Conservation (phyloP, 805 yeast genomes). For the Danielozyma ontarioensis region DNA sequence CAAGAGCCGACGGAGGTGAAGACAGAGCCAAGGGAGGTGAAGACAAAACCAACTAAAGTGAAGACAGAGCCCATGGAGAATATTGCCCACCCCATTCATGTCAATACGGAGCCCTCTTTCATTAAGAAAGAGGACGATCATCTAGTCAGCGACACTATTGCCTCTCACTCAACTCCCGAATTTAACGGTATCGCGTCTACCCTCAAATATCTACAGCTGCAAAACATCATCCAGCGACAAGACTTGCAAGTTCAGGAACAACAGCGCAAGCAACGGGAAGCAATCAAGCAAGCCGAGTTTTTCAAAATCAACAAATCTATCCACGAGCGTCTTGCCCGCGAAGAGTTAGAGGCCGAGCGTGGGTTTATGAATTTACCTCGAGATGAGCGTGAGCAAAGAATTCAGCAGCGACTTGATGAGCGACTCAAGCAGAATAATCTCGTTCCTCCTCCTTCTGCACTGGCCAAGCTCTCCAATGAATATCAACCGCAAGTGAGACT, state of each 20-base stretch:
- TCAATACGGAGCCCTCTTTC: not conserved
- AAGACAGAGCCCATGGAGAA: not conserved
- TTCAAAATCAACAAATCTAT: constrained; percentile 22
- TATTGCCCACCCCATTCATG: not conserved
- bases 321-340: constrained; percentile 28
- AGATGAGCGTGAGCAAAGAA: constrained; percentile 22
- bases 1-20: constrained; percentile 2
- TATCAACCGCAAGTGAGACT: constrained; percentile 49
- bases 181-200: constrained; percentile 24
- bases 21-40: constrained; percentile 1
- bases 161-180: constrained; percentile 7
- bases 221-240: constrained; percentile 10
- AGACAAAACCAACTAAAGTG: not conserved
- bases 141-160: no score
- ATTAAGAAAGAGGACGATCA: no score
- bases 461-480: constrained; percentile 13
- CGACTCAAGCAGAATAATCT: constrained; percentile 23
- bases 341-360: constrained; percentile 23
- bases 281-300: constrained; percentile 24
- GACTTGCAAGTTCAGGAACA: constrained; percentile 8
- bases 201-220: constrained; percentile 20
- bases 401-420: constrained; percentile 25
- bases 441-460: constrained; percentile 6
- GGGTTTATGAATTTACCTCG: constrained; percentile 19
- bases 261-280: constrained; percentile 14